These are phyloP conservation scores for Rhododendron williamsianum DNA, from an alignment of 148 eudicot species.

Conservation along the genomic window DNA sequence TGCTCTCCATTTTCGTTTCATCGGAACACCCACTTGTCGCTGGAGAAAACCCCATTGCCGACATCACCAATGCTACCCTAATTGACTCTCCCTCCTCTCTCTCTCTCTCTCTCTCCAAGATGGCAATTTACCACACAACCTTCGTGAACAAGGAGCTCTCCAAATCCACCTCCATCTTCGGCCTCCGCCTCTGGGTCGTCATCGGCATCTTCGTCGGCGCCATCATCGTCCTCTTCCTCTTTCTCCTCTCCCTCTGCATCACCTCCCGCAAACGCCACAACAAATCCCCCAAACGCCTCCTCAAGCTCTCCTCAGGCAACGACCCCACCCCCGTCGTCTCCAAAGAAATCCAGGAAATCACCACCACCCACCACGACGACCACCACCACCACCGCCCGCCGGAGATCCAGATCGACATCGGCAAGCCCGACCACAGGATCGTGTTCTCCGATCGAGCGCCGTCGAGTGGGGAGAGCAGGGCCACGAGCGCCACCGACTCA, in stretches of 20 bases:
- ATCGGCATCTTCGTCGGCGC: constrained; percentile 93
- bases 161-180: constrained; percentile 86
- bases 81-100: neutral
- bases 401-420: constrained; percentile 93
- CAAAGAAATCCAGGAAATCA: constrained; percentile 73
- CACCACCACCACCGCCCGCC: constrained; percentile 14
- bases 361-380: constrained; percentile 17
- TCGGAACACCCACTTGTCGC: neutral
- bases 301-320: constrained; percentile 8
- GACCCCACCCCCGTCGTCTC: constrained; percentile 47
- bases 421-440: constrained; percentile 80
- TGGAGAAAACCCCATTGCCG: neutral
- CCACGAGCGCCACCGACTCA: constrained; percentile 37
- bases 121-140: constrained; percentile 68
- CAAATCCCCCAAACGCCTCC: constrained; percentile 11
- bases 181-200: constrained; percentile 78
- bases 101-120: constrained; percentile 18
- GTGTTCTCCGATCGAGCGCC: constrained; percentile 78
- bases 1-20: neutral
- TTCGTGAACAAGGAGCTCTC: constrained; percentile 78
- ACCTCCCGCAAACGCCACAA: constrained; percentile 71
- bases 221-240: constrained; percentile 73
- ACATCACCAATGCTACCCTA: neutral
- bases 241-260: constrained; percentile 81
- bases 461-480: constrained; percentile 83